Evolutionary conservation across 2,329 filamentous ascomycete species (phyloP), one percentile per base, ranked within the genome.

Genomic region (Sphaerostilbella broomeana): DNA sequence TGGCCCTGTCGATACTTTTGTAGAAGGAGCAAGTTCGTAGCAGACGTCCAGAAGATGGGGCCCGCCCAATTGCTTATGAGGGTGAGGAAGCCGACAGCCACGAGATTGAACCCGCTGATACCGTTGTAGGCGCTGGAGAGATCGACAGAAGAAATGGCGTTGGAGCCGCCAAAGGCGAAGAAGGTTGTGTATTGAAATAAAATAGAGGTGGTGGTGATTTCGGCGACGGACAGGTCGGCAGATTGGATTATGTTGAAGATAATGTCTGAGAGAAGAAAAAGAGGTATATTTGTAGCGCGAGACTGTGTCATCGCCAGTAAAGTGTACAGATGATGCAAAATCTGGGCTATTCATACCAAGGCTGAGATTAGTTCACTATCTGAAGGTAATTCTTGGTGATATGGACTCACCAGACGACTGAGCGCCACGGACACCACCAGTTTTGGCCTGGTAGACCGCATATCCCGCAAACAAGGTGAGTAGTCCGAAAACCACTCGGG

Each of bases 101-200:
- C 47, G 46, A 92, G 70, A 55, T 85, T 89, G 68, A 94, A 98
- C 40, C 73, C 77, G 35, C 73, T 75, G 25, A 98, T 73, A 46
- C 92, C 92, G 54, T 98, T 98, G 65, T 98, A 98, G 0, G 89
- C 89, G 56, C 83, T 94, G 5, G 87, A 94, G 15, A 98, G 74
- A 56, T 97, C 89, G 52, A 98, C 79, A n/a, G 85, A 90, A 10
- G 89, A 94, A 50, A 98, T 95, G 27, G 92, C 84, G 59, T 98
- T 98, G 32, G 86, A 86, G 57, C 88, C 88, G 17, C 89, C 92
- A 47, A 87, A 79, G 20, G 86, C 83, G 58, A 97, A 98, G 71
- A 95, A 98, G 36, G 83, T 81, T 24, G 78, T 70, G 63, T 89
- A 81, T 50, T 94, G 83, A 27, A 94, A 68, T 22, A 97, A 75